phyloP scores from a whole-genome alignment of 2,329 filamentous ascomycete species.

The Orbilia javanica region DNA sequence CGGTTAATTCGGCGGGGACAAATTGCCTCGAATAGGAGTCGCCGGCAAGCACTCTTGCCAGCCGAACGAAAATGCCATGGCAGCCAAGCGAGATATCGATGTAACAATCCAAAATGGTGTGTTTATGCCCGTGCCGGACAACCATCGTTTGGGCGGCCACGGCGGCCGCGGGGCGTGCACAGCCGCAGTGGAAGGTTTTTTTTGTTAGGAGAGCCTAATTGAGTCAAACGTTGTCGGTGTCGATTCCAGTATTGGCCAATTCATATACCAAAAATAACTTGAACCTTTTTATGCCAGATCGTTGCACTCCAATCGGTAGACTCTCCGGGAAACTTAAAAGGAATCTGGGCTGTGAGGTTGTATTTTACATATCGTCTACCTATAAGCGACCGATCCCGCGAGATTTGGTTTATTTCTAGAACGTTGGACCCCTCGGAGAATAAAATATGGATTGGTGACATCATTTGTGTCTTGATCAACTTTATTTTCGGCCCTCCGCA shows the following conservation, averaged over 20 bases:
- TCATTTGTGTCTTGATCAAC: not conserved
- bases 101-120: constrained; percentile 19
- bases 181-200: constrained; percentile 47
- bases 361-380: not conserved
- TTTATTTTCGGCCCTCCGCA: constrained; percentile 11
- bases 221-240: not conserved
- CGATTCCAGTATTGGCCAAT: not conserved
- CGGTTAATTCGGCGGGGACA: constrained; percentile 23
- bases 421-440: not conserved
- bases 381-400: constrained; percentile 34
- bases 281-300: constrained; percentile 3
- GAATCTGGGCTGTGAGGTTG: constrained; percentile 13
- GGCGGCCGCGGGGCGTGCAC: constrained; percentile 19
- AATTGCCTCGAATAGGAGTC: constrained; percentile 32
- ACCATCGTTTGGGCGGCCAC: constrained; percentile 12
- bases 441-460: constrained; percentile 13
- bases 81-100: constrained; percentile 36
- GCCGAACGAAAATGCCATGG: constrained; percentile 32
- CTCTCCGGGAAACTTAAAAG: not conserved
- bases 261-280: constrained; percentile 6
- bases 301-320: constrained; percentile 10
- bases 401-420: constrained; percentile 38
- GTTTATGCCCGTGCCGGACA: constrained; percentile 13
- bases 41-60: constrained; percentile 4
- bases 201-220: constrained; percentile 11